Conservation (phyloP, 75 land plant species). For the Pinus tabuliformis region DNA sequence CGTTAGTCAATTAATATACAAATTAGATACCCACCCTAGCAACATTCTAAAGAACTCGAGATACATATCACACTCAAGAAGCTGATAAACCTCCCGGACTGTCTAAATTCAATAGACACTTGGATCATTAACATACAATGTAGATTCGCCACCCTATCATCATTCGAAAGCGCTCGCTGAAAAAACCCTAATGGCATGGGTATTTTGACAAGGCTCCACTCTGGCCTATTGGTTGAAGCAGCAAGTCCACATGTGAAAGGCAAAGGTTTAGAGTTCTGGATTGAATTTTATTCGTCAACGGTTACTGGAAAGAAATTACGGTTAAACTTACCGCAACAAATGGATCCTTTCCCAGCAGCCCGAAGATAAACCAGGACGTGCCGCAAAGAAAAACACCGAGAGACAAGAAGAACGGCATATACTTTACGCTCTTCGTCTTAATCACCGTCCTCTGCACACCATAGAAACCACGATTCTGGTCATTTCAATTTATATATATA, state of each 20-base stretch:
- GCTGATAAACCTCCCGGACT: no score
- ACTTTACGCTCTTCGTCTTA: conserved; percentile 68
- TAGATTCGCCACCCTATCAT: no score
- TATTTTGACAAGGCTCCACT: background rate
- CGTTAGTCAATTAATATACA: no score
- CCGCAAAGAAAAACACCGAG: conserved; percentile 67
- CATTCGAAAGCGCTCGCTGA: no score
- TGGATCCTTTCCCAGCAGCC: conserved; percentile 52
- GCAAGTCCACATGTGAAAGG: background rate
- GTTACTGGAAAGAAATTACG: no score
- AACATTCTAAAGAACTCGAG: no score
- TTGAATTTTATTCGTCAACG: background rate
- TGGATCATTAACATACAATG: background rate
- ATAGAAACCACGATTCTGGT: no score
- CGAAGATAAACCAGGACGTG: conserved; percentile 65
- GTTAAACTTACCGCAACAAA: conserved; percentile 52
- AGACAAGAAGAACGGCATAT: conserved; percentile 76
- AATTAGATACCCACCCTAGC: background rate
- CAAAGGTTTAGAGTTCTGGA: background rate
- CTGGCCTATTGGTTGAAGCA: background rate
- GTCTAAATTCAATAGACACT: background rate
- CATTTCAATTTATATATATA: no score
- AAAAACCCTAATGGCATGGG: no score
- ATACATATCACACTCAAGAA: no score
- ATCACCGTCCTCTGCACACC: conserved; percentile 58